Base-by-base conservation (phyloP, 805 yeast genomes). In the Metschnikowia proteae region DNA sequence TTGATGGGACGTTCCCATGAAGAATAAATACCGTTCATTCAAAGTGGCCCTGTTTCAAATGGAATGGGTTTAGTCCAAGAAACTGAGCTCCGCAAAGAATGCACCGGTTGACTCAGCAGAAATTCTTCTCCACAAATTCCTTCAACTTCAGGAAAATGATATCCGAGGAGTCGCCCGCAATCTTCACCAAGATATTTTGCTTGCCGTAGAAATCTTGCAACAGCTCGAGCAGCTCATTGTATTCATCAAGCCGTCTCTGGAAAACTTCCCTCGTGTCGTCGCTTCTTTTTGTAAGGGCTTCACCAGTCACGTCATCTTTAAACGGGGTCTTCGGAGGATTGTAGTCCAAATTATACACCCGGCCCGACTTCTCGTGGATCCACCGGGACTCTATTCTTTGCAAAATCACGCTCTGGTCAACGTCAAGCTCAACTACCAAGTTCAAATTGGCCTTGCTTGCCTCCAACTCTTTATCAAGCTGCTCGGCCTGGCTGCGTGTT, bases 311-410 rank as follows among this genome's bases (percentile, higher is more conserved):
- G 64, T 91, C 97, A 61, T 91, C 98, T 52, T 68, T 75, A 32
- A 89, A 95, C 0, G 89, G 81, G 1, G 75, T 77, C 59, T 84
- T 84, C 6, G 98, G 98, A 5, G 97, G 97, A 59, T 87, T 90
- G 66, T 89, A 91, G 47, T 88, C 82, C 54, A 87, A 63, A 63
- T 88, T 92, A 65, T 91, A 91, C 2, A 90, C 84, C 54, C 97
- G 72, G 0, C 97, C 97, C 45, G 96, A 86, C 0, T 87, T 81
- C 10, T 76, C 63, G 65, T 91, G 97, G 36, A 90, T 85, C 84
- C 88, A 89, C 56, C 97, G 70, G 52, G 88, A 86, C 58, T 85
- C 86, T 22, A 92, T 88, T 61, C 98, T 75, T 32, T 84, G 84
- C 26, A 90, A 66, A 27, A 91, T 91, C 5, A 86, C 87, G n/a